Evolutionary conservation across 169 alveolate genomes (phyloP).

Genomic region (Eimeria acervulina): DNA sequence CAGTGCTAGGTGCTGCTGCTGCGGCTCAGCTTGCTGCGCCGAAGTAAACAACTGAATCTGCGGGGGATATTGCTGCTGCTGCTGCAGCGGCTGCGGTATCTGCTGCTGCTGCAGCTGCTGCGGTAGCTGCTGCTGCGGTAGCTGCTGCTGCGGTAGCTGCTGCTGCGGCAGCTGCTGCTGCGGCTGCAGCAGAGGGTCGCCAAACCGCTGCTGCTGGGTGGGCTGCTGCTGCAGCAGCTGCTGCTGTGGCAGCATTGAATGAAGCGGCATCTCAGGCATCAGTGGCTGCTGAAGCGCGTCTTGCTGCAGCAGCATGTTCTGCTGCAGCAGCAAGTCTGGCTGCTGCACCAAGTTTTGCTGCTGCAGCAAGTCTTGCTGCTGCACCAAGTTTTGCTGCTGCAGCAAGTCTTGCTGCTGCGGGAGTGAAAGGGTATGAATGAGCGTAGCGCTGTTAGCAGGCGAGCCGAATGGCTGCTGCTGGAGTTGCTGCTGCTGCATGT

Average conservation of each 20-base stretch:
- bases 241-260: neutral
- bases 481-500: neutral
- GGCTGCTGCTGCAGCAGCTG: neutral
- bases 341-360: conserved; percentile 45
- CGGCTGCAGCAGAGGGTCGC: conserved; percentile 58
- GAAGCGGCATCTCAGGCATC: neutral
- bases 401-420: conserved; percentile 35
- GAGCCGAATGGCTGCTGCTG: conserved; percentile 30
- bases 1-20: neutral
- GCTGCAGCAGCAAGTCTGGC: conserved; percentile 41
- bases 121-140: neutral
- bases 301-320: conserved; percentile 27
- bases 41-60: neutral
- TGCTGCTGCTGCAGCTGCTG: conserved; percentile 28
- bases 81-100: no score
- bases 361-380: conserved; percentile 32
- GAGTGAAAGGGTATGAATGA: neutral
- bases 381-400: conserved; percentile 39
- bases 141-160: conserved; percentile 14
- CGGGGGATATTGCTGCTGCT: no score
- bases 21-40: neutral
- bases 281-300: conserved; percentile 33
- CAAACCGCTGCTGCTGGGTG: neutral
- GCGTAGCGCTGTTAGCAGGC: neutral
- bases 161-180: conserved; percentile 16